A percentile compares a stretch with the other conserved stretches of the same genome.
Evolutionary conservation across 352 stramenopile genomes (phyloP).

Genomic region (Globisporangium paroecandrum): DNA sequence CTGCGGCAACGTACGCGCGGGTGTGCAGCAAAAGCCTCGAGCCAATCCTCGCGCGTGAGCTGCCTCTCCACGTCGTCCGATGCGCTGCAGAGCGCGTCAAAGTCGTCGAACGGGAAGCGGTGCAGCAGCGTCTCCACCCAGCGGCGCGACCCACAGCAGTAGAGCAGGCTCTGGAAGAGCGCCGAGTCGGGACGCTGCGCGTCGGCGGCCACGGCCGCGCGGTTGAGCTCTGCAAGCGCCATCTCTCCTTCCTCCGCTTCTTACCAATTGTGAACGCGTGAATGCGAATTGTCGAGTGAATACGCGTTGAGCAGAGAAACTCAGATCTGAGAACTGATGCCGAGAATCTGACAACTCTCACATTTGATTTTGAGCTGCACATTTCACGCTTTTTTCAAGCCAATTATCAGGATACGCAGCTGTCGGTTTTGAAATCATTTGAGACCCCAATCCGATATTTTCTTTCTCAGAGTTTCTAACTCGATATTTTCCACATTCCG

Average conservation of each 20-base stretch:
- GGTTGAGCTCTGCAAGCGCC: constrained; percentile 41
- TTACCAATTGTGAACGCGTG: neutral
- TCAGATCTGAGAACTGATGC: too few relatives aligned
- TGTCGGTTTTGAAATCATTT: too few relatives aligned
- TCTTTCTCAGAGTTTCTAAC: too few relatives aligned
- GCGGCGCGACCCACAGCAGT: constrained; percentile 57
- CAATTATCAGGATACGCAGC: too few relatives aligned
- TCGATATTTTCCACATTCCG: too few relatives aligned
- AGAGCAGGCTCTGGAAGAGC: constrained; percentile 41
- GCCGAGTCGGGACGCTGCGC: constrained; percentile 18
- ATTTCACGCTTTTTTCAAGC: too few relatives aligned
- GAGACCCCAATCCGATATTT: too few relatives aligned
- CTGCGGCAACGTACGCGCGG: constrained; percentile 34
- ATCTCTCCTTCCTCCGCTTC: neutral
- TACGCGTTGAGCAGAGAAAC: neutral
- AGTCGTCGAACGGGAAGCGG: constrained; percentile 38
- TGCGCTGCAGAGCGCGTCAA: constrained; percentile 37
- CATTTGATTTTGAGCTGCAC: too few relatives aligned
- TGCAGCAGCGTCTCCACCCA: constrained; percentile 46
- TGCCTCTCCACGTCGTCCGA: constrained; percentile 36
- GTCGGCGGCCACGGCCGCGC: constrained; percentile 25
- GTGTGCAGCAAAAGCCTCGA: constrained; percentile 68
- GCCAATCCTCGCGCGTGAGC: constrained; percentile 53
- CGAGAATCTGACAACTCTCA: too few relatives aligned
- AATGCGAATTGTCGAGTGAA: neutral